A percentile compares a stretch with the other conserved stretches of the same genome.
Evolutionary conservation across 345 rosid species (phyloP).

Genomic region (Hevea brasiliensis): DNA sequence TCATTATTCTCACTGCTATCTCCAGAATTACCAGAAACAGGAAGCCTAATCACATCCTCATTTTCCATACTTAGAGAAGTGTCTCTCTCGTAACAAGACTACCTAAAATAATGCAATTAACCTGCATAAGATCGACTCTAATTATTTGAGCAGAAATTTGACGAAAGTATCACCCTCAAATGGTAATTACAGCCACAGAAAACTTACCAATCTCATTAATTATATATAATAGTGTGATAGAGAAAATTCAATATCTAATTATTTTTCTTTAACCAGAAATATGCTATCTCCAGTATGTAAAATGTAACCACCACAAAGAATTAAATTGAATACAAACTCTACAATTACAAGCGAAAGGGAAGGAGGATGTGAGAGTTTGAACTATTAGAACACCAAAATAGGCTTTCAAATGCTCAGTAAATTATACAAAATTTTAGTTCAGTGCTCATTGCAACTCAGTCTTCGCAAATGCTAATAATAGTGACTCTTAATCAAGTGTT

Average conservation of each 20-base stretch:
- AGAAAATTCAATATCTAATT: not conserved
- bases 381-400: not conserved
- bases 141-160: not conserved
- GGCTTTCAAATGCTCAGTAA: not conserved
- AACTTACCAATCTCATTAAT: not conserved
- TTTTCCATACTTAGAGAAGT: slow-evolving; percentile 45
- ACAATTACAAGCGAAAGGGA: not conserved
- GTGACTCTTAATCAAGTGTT: not conserved
- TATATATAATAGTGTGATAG: not conserved
- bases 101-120: slow-evolving; percentile 5
- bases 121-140: slow-evolving; percentile 24
- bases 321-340: not conserved
- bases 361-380: too few species aligned
- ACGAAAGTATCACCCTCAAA: not conserved
- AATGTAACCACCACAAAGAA: not conserved
- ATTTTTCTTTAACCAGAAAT: not conserved
- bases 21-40: slow-evolving; percentile 34
- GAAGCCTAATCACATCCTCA: slow-evolving; percentile 36
- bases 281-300: not conserved
- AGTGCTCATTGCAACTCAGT: not conserved
- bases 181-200: not conserved
- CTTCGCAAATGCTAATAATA: too few species aligned
- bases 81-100: slow-evolving; percentile 11
- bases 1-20: slow-evolving; percentile 35
- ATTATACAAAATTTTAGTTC: not conserved